Base-by-base conservation (phyloP, 257 asterid genomes). In the Ophiorrhiza pumila region DNA sequence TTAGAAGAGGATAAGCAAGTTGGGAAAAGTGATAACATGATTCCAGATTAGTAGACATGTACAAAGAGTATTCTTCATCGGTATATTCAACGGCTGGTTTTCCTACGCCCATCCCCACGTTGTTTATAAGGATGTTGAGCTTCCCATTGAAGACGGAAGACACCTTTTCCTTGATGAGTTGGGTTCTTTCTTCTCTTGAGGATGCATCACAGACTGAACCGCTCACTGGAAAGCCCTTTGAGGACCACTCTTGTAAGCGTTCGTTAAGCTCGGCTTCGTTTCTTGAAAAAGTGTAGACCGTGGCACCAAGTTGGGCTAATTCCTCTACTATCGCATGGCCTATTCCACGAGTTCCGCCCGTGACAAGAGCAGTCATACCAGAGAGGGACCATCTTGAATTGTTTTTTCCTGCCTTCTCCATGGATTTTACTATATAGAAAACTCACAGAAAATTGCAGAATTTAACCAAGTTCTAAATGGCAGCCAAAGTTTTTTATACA, bases 1-100 rank as follows among this genome's bases (percentile, higher is more conserved):
- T 68, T 1, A 80, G 46, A 20, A 76, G 76, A 7, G 81, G 78
- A 46, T 80, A 65, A 0, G 65, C 71, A 1, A 72, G 58, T 32
- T 72, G 76, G 0, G 69, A 72, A 4, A 72, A 7, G 46, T 72
- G 76, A 46, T 42, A 72, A 29, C 35, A 18, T 4, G 69, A 72
- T 12, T 72, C 76, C 4, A 72, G 69, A 60, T 72, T 72, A 0
- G 69, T 72, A 11, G 76, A 50, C 72, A 52, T 52, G 6, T n/a
- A 25, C 14, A 18, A n/a, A 23, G 5, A 17, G 42, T 65, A 67
- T 9, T 55, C 50, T 56, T 74, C 68, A 0, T 23, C 18, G 4
- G 78, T 14, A 57, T 0, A 4, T 13, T 66, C 50, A 15, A 10
- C 58, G 17, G 78, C 23, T 17, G 71, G 73, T 2, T 2, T 47